Evolutionary conservation across 306 rosid species (phyloP).

Genomic region (Lathyrus tuberosus): DNA sequence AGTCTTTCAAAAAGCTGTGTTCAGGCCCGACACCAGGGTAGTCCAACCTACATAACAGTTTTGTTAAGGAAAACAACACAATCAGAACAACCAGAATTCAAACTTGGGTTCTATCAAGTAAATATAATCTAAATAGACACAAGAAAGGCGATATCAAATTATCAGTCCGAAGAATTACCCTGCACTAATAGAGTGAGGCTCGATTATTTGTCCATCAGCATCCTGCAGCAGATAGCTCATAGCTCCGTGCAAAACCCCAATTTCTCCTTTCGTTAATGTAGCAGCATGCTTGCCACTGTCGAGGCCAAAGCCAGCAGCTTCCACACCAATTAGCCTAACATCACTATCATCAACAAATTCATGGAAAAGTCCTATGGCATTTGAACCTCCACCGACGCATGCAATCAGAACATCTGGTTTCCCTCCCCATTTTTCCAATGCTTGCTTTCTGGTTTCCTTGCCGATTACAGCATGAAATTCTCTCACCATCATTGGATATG

Average conservation of each 20-base stretch:
- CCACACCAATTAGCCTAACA: conserved; percentile 84
- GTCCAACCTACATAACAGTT: conserved; percentile 69
- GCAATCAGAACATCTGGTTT: conserved; percentile 89
- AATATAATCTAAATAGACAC: not conserved
- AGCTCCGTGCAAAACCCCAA: conserved; percentile 97
- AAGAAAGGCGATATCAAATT: conserved; percentile 17
- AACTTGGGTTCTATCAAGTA: too few relatives aligned
- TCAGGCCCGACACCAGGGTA: conserved; percentile 99
- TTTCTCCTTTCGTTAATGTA: conserved; percentile 82
- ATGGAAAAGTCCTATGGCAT: conserved; percentile 93
- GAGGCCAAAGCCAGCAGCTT: conserved; percentile 95
- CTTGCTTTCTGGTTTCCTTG: conserved; percentile 90
- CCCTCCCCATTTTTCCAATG: conserved; percentile 96
- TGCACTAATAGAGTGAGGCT: conserved; percentile 98
- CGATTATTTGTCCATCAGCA: conserved; percentile 93
- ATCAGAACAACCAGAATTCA: conserved; percentile 32
- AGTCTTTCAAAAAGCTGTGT: conserved; percentile 88
- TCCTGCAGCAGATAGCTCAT: conserved; percentile 97
- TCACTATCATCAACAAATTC: conserved; percentile 83
- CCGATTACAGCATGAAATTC: conserved; percentile 95
- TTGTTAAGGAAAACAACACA: conserved; percentile 15
- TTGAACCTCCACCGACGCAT: conserved; percentile 96
- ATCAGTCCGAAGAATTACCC: conserved; percentile 57
- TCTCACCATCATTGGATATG: conserved; percentile 98
- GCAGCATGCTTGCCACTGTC: conserved; percentile 99